These are phyloP conservation scores for Linanthus parryae DNA, from an alignment of 148 eudicot species.

Conservation along the genomic window DNA sequence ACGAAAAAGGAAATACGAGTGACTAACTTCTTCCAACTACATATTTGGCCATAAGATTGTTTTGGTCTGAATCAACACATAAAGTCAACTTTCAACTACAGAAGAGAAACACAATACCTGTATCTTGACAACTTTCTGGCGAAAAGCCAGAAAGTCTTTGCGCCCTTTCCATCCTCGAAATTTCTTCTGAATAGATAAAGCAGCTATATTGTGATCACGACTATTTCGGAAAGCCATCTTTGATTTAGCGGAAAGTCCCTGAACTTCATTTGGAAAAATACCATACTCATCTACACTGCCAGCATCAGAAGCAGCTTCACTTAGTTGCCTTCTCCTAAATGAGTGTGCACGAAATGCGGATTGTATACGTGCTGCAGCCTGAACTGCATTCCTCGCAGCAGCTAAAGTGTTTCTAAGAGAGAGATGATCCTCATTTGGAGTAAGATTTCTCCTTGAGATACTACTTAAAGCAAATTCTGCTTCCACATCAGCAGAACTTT, in stretches of 20 bases:
- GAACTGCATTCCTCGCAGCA: slow-evolving; percentile 73
- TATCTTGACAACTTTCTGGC: slow-evolving; percentile 92
- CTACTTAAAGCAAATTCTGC: slow-evolving; percentile 61
- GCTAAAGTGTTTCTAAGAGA: slow-evolving; percentile 60
- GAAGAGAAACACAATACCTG: slow-evolving; percentile 81
- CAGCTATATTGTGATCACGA: slow-evolving; percentile 61
- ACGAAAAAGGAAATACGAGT: too few relatives aligned
- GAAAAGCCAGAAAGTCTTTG: slow-evolving; percentile 60
- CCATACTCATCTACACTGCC: slow-evolving; percentile 41
- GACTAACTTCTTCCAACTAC: too few relatives aligned
- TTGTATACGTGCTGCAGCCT: slow-evolving; percentile 92
- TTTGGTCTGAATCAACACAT: too few relatives aligned
- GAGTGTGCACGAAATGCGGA: slow-evolving; percentile 94
- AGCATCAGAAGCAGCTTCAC: slow-evolving; percentile 31
- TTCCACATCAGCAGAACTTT: slow-evolving; percentile 60
- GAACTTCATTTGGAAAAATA: slow-evolving; percentile 42
- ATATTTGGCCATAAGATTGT: too few relatives aligned
- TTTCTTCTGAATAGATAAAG: slow-evolving; percentile 85
- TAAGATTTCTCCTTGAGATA: slow-evolving; percentile 28
- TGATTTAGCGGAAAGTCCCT: slow-evolving; percentile 60
- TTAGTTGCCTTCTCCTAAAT: slow-evolving; percentile 63
- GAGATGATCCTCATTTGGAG: slow-evolving; percentile 42
- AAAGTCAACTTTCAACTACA: too few relatives aligned
- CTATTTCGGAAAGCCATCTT: slow-evolving; percentile 57
- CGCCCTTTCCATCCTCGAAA: slow-evolving; percentile 88